Base-by-base conservation (phyloP, 2,329 filamentous ascomycete species). In the Cryoendolithus antarcticus region DNA sequence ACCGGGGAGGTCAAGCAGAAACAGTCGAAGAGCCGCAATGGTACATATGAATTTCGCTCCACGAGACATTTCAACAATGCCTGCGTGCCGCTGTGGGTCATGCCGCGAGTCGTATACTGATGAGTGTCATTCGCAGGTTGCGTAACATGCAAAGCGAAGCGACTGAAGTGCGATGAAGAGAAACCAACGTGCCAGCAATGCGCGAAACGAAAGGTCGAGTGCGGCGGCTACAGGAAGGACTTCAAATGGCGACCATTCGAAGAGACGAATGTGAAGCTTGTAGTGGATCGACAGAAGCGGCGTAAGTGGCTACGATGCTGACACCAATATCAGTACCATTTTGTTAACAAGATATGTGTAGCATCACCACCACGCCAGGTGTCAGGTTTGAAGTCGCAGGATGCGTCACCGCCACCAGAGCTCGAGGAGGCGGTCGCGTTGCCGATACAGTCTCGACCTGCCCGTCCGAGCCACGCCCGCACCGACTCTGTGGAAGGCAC, bases 241-340 rank as follows among this genome's bases (percentile, higher is more conserved):
- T 83, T 82, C 62, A 82, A 83, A 66, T 84, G 80, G 80, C 67
- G 77, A 38, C 71, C 77, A 0, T 82, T 82, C 49, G 77, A 79
- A 52, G 77, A 82, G 47, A 69, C 72, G 34, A 75, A 63, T 39
- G 66, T 77, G 46, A 59, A 61, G 12, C 60, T 61, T 37, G 72
- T 69, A 45, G 48, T 53, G 19, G 52, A 53, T 32, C 71, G 67
- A 49, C 44, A 60, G 31, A 71, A 66, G 53, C 72, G 69, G 60
- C 57, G 66, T 60, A 49, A 46, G 47, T 27, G 24, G 7, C 7
- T 36, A 13, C 24, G 21, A 9, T 7, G 8, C 9, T 4, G 24
- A 29, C n/a, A 28, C 8, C 9, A 28, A 6, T 15, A 21, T 35
- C 11, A 4, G 28, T 34, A 27, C 5, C 24, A 6, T 13, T 28